Evolutionary conservation across 108 stramenopile genomes (phyloP).

Genomic region (Fragilariopsis cylindrus): DNA sequence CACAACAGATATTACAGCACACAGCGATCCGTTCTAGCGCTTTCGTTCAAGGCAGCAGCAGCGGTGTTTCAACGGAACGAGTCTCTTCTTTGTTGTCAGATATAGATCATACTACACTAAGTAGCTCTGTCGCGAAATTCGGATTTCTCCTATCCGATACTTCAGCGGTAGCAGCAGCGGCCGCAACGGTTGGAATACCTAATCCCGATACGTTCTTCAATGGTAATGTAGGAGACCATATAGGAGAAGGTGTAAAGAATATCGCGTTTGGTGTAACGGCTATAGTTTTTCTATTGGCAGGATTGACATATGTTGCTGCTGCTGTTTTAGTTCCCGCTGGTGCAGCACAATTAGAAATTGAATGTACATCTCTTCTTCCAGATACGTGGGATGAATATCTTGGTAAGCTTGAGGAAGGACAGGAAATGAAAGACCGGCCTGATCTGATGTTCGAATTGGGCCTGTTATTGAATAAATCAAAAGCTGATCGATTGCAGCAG

Average conservation of each 20-base stretch:
- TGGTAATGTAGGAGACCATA: not conserved
- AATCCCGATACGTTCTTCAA: not conserved
- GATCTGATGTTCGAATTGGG: slow-evolving; percentile 54
- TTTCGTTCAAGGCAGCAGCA: too few relatives aligned
- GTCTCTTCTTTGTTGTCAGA: too few relatives aligned
- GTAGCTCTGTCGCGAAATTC: too few relatives aligned
- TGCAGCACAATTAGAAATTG: slow-evolving; percentile 41
- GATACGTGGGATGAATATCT: slow-evolving; percentile 42
- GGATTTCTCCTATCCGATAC: not conserved
- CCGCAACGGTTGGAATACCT: not conserved
- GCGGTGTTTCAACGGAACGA: too few relatives aligned
- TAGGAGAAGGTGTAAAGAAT: not conserved
- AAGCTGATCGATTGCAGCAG: slow-evolving; percentile 19
- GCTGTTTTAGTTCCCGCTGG: slow-evolving; percentile 22
- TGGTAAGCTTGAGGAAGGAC: slow-evolving; percentile 42
- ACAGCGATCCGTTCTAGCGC: too few relatives aligned
- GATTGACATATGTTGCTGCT: not conserved
- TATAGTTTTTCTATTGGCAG: not conserved
- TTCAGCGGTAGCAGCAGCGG: not conserved
- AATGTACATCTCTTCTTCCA: slow-evolving; percentile 37
- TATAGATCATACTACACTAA: too few relatives aligned
- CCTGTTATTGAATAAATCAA: slow-evolving; percentile 10
- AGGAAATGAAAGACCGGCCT: slow-evolving; percentile 43
- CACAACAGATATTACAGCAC: too few relatives aligned
- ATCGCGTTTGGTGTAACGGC: slow-evolving; percentile 9